Percentiles rank a stretch among this genome's conserved stretches.
Conservation (phyloP, 139 green algal genomes). For the Raphidocelis subcapitata region DNA sequence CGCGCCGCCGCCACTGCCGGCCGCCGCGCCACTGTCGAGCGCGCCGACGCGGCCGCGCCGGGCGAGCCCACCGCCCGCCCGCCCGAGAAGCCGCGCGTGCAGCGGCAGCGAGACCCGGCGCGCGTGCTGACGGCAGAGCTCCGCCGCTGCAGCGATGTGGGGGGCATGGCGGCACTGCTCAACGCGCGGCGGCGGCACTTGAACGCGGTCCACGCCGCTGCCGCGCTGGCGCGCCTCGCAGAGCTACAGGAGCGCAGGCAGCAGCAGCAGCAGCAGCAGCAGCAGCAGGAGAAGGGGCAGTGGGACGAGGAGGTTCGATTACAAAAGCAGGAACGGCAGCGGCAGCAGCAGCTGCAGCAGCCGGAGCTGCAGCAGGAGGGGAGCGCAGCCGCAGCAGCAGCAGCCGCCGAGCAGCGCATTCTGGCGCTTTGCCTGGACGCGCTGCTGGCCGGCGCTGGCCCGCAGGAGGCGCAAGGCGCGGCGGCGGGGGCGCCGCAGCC, state of each 20-base stretch:
- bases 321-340: constrained; percentile 6
- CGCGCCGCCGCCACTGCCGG: too few species aligned
- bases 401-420: background rate
- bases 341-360: constrained; percentile 1
- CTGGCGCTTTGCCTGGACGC: background rate
- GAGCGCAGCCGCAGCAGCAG: background rate
- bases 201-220: background rate
- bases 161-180: background rate
- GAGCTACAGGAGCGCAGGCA: background rate
- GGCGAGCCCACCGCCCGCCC: too few species aligned
- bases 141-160: background rate
- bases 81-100: too few species aligned
- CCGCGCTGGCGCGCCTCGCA: background rate
- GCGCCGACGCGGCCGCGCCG: too few species aligned
- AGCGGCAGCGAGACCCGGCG: too few species aligned
- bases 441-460: background rate
- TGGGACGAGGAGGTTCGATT: background rate
- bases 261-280: background rate
- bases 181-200: background rate
- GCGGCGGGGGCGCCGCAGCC: background rate
- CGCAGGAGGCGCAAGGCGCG: background rate
- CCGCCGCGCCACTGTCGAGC: too few species aligned
- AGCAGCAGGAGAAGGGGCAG: background rate
- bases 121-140: too few species aligned
- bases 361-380: background rate